Base-by-base conservation (phyloP, 2,329 filamentous ascomycete genomes). In the Monosporascus sp. region DNA sequence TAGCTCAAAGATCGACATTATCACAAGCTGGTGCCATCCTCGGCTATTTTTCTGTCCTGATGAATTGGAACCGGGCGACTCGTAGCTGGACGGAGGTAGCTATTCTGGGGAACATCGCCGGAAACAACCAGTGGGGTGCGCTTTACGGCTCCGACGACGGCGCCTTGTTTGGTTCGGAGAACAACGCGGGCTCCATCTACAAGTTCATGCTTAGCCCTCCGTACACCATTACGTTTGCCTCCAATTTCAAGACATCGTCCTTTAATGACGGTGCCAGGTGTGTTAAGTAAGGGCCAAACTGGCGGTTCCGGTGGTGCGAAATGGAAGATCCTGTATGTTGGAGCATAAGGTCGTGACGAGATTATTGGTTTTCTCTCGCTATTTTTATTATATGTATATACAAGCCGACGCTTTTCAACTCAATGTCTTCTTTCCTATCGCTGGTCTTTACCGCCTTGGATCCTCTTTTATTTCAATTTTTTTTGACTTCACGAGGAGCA, bases 91-190 rank as follows among this genome's bases (percentile, higher is more conserved):
- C 55, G 40, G 40, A 57, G 15, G 7, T 59, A 7, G 31, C 50
- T 17, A 18, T 43, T 20, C 57, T 52, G 26, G 52, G 51, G 7
- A 22, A 40, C 1, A 49, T 60, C 22, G 50, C 49, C 37, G 53
- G 51, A 2, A 15, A 7, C 7, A 37, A 52, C 22, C 44, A 51
- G 6, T 60, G 51, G 51, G 58, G 58, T 1, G 58, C 58, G 0
- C 44, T 54, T 20, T 60, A 60, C 43, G 58, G 48, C 5, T 55
- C 57, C 40, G 55, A 59, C 45, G 57, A 60, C 41, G 58, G 57
- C 5, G 55, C 52, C 0, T 15, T 60, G 7, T 60, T 53, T 31
- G 58, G 54, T 8, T 59, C 56, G 5, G 57, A 60, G 22, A 60
- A 60, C 47, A 37, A 38, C 15, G 55, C 50, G 26, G 58, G 58